Percentiles rank a stretch among this genome's conserved stretches.
Evolutionary conservation across 208 protist genomes (phyloP).

Genomic region (Histomonas meleagridis): DNA sequence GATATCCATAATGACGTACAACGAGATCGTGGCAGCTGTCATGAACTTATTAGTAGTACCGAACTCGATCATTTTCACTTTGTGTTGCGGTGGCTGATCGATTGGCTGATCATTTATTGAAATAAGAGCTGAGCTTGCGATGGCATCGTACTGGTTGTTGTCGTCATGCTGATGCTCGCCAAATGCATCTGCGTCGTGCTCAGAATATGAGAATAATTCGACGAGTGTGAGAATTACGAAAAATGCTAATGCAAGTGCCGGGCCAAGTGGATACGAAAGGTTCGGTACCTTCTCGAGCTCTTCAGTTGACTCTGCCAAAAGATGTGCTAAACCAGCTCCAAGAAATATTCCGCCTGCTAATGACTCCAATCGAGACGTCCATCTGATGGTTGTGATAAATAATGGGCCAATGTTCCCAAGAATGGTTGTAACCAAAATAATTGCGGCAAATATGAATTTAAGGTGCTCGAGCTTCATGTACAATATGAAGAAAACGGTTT

Average conservation of each 20-base stretch:
- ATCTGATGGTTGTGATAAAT: background rate
- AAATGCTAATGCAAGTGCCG: background rate
- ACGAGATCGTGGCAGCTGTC: background rate
- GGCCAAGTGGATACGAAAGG: background rate
- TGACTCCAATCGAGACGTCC: background rate
- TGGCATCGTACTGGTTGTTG: background rate
- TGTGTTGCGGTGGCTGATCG: background rate
- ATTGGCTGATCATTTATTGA: no score
- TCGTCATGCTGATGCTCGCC: background rate
- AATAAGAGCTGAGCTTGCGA: background rate
- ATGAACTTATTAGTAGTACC: no score
- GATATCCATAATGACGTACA: background rate
- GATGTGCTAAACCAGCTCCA: background rate
- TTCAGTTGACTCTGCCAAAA: background rate
- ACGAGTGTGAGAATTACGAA: background rate
- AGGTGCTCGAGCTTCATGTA: background rate
- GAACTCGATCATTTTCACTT: no score
- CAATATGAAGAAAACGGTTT: no score
- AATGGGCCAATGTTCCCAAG: background rate
- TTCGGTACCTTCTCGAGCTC: background rate
- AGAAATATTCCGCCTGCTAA: conserved; percentile 21
- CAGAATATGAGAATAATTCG: conserved; percentile 9
- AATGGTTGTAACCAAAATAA: background rate
- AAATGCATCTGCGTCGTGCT: background rate
- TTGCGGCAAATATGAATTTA: background rate